A percentile compares a stretch with the other conserved stretches of the same genome.
Evolutionary conservation across 1,139 yeast genomes (phyloP).

Genomic region (Groenewaldozyma sp.): DNA sequence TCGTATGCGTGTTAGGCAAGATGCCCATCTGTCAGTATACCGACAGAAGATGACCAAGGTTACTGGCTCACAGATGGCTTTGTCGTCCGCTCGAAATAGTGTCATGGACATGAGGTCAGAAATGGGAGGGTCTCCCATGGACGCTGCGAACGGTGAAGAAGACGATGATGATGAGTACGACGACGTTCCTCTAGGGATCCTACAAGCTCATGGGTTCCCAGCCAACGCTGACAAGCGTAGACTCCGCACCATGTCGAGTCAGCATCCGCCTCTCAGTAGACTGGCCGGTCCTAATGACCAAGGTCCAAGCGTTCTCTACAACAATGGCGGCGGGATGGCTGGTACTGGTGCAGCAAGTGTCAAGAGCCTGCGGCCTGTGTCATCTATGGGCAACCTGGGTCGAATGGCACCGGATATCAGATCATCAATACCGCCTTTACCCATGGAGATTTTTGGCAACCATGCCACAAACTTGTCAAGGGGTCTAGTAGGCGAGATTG

Average conservation of each 20-base stretch:
- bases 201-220: slow-evolving; percentile 35
- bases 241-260: slow-evolving; percentile 17
- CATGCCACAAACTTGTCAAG: slow-evolving; percentile 20
- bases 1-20: slow-evolving; percentile 31
- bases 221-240: slow-evolving; percentile 6
- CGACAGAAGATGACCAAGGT: slow-evolving; percentile 36
- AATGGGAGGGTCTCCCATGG: slow-evolving; percentile 14
- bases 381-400: slow-evolving; percentile 5
- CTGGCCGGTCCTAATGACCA: slow-evolving; percentile 5
- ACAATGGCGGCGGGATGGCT: slow-evolving; percentile 2
- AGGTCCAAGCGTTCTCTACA: neutral
- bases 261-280: slow-evolving; percentile 15
- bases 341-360: neutral
- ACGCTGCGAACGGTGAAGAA: slow-evolving; percentile 11
- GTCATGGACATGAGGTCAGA: slow-evolving; percentile 6
- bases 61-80: slow-evolving; percentile 27
- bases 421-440: slow-evolving; percentile 15
- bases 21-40: slow-evolving; percentile 33
- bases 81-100: slow-evolving; percentile 10
- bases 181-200: slow-evolving; percentile 34
- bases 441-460: slow-evolving; percentile 20
- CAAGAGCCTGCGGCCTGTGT: slow-evolving; percentile 7
- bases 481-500: slow-evolving; percentile 34
- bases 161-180: slow-evolving; percentile 32
- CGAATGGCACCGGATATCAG: neutral